Evolutionary conservation across 2,329 filamentous ascomycete species (phyloP).

Genomic region (Acrocalymma vagum): DNA sequence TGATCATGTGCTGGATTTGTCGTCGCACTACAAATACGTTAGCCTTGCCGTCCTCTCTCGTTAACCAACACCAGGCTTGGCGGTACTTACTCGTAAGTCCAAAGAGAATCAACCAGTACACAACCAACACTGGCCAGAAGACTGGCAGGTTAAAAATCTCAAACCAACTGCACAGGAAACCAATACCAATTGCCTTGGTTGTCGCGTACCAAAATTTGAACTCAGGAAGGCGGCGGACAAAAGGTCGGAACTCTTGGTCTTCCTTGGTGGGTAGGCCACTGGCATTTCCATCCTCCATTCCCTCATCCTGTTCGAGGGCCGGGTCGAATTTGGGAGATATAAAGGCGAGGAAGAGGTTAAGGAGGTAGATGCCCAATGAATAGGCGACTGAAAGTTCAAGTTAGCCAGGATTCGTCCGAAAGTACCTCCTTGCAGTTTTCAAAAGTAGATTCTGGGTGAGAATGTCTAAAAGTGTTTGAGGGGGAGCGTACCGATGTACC

Average conservation of each 20-base stretch:
- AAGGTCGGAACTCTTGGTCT: slow-evolving; percentile 97
- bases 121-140: slow-evolving; percentile 97
- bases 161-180: slow-evolving; percentile 91
- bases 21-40: slow-evolving; percentile 76
- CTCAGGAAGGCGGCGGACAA: slow-evolving; percentile 93
- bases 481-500: slow-evolving; percentile 85
- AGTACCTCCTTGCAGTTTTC: too few species aligned
- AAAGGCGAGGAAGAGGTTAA: slow-evolving; percentile 99
- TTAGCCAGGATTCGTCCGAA: slow-evolving; percentile 11
- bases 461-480: too few species aligned
- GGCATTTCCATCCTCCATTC: slow-evolving; percentile 88
- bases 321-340: slow-evolving; percentile 98
- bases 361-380: slow-evolving; percentile 96
- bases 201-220: slow-evolving; percentile 99
- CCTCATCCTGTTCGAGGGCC: slow-evolving; percentile 91
- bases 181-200: slow-evolving; percentile 83
- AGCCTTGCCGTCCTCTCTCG: neutral
- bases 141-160: slow-evolving; percentile 95
- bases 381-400: slow-evolving; percentile 76
- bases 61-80: neutral
- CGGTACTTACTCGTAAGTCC: slow-evolving; percentile 83
- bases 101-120: slow-evolving; percentile 99
- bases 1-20: slow-evolving; percentile 99
- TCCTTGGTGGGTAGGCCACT: slow-evolving; percentile 89
- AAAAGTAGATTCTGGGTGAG: neutral